A percentile compares a stretch with the other conserved stretches of the same genome.
These are phyloP conservation scores for Phialemoniopsis sp. DNA, from an alignment of 2,329 filamentous ascomycete species.

Conservation along the genomic window DNA sequence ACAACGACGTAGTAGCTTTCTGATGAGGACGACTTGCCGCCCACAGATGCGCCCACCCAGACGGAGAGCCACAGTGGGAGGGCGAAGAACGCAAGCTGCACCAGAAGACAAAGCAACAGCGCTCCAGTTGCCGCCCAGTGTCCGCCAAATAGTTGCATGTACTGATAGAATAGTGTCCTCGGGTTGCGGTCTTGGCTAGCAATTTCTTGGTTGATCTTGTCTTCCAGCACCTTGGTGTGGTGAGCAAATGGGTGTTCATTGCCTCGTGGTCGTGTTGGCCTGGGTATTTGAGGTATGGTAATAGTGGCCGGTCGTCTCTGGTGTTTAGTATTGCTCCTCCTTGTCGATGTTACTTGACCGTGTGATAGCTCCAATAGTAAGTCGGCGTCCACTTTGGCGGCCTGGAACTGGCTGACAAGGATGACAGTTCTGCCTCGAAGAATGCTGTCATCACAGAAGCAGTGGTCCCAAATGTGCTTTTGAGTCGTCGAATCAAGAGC, in stretches of 20 bases:
- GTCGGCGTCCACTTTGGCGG: conserved; percentile 48
- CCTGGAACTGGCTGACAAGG: conserved; percentile 52
- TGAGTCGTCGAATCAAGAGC: conserved; percentile 56
- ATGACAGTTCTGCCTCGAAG: conserved; percentile 50
- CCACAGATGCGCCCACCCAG: conserved; percentile 48
- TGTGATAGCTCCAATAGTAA: conserved; percentile 40
- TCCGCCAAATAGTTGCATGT: conserved; percentile 47
- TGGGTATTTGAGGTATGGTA: too few relatives aligned
- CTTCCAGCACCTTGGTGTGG: too few relatives aligned
- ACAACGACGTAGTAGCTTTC: conserved; percentile 50
- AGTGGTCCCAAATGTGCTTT: conserved; percentile 50
- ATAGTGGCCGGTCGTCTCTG: too few relatives aligned
- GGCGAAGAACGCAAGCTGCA: conserved; percentile 35
- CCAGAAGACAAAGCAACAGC: conserved; percentile 31
- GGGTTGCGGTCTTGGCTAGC: conserved; percentile 18
- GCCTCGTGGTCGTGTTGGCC: too few relatives aligned
- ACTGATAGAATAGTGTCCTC: too few relatives aligned
- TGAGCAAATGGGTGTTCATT: too few relatives aligned
- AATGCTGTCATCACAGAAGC: conserved; percentile 51
- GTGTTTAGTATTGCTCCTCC: too few relatives aligned
- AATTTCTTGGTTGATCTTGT: background rate
- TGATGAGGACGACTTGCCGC: conserved; percentile 36
- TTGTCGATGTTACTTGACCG: too few relatives aligned
- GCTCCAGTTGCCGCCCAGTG: conserved; percentile 34
- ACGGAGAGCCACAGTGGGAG: conserved; percentile 45